A percentile compares a stretch with the other conserved stretches of the same genome.
phyloP scores from a whole-genome alignment of 805 yeast genomes.

The Hemisphaericaspora nanyangensis region DNA sequence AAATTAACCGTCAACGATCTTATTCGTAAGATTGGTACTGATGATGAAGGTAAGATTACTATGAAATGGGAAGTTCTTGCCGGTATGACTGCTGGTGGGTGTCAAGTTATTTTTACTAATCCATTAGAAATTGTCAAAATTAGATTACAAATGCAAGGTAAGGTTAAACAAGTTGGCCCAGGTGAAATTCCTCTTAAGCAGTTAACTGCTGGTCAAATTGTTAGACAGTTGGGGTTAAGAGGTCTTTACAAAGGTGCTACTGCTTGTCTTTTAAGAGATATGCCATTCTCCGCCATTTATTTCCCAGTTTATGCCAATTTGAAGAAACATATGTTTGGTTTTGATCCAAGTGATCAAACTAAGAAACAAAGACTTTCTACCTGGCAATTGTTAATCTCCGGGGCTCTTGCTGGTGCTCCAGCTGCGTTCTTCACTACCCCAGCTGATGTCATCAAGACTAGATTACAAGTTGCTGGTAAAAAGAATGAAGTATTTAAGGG shows the following conservation, averaged over 20 bases:
- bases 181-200: constrained; percentile 41
- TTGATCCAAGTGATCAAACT: constrained; percentile 66
- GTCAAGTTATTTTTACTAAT: constrained; percentile 94
- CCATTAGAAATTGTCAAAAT: constrained; percentile 95
- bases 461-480: constrained; percentile 81
- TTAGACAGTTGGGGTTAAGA: constrained; percentile 70
- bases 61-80: constrained; percentile 73
- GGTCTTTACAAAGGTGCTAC: constrained; percentile 90
- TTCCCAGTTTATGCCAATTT: constrained; percentile 96
- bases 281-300: constrained; percentile 94
- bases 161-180: constrained; percentile 34
- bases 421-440: constrained; percentile 97
- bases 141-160: constrained; percentile 92
- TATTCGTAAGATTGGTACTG: constrained; percentile 67
- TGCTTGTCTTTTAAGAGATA: constrained; percentile 92
- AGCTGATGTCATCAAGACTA: constrained; percentile 92
- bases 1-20: constrained; percentile 91
- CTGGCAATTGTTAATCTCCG: constrained; percentile 80
- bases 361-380: constrained; percentile 61
- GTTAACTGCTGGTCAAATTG: constrained; percentile 63
- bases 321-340: constrained; percentile 75
- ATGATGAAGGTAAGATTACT: constrained; percentile 34
- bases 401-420: constrained; percentile 97
- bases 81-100: constrained; percentile 93
- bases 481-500: constrained; percentile 78